Percentiles rank a stretch among this genome's conserved stretches.
Conservation (phyloP, 305 asterid species). For the Fraxinus greggii region DNA sequence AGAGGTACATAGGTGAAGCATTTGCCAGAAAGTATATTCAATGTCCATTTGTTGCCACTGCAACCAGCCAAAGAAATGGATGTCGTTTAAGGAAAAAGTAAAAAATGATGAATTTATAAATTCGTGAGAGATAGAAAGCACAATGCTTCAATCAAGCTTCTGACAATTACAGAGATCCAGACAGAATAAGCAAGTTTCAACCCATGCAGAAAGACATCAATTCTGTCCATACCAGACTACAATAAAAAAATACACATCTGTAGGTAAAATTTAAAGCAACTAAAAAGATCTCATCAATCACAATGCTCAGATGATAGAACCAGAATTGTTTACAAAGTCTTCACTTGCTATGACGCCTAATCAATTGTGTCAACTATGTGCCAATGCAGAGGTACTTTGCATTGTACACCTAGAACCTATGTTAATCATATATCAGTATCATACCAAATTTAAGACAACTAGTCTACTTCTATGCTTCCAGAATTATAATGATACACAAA, state of each 20-base stretch:
- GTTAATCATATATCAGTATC: neutral
- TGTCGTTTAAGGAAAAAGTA: slow-evolving; percentile 21
- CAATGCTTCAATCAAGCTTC: slow-evolving; percentile 10
- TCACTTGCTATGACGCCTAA: slow-evolving; percentile 1
- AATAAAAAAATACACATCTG: neutral
- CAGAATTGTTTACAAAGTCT: neutral
- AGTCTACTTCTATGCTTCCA: neutral
- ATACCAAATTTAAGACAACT: neutral
- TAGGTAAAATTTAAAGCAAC: neutral
- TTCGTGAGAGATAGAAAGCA: slow-evolving; percentile 14
- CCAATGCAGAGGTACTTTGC: neutral
- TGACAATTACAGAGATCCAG: neutral
- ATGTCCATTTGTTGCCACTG: slow-evolving; percentile 99
- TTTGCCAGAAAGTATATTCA: slow-evolving; percentile 98
- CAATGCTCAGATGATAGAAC: neutral
- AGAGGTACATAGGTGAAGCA: slow-evolving; percentile 92
- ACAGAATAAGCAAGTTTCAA: slow-evolving; percentile 13
- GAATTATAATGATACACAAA: neutral
- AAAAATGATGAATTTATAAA: slow-evolving; percentile 13
- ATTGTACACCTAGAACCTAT: neutral
- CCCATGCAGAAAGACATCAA: neutral
- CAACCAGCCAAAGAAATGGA: slow-evolving; percentile 31
- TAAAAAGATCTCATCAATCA: neutral
- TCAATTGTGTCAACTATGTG: neutral
- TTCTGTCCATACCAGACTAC: neutral